Percentiles rank a stretch among this genome's conserved stretches.
Conservation (phyloP, 768 basidiomycete species). For the Pleurotus citrinopileatus region DNA sequence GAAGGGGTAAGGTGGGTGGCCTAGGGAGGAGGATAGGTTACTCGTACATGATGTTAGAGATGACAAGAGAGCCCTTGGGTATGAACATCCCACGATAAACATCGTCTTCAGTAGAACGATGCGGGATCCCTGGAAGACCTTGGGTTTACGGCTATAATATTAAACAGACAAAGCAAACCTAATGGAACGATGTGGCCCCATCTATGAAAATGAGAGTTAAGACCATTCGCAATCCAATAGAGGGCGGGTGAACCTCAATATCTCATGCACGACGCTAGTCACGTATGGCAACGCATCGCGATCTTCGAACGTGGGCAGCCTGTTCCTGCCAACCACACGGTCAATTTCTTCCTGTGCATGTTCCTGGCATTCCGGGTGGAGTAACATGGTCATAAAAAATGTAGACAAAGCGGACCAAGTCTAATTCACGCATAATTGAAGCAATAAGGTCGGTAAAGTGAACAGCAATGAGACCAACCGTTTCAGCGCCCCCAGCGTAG, state of each 20-base stretch:
- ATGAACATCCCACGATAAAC: conserved; percentile 26
- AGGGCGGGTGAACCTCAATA: neutral
- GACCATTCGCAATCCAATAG: neutral
- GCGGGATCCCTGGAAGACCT: conserved; percentile 4
- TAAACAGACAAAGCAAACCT: neutral
- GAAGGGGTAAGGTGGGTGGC: conserved; percentile 15
- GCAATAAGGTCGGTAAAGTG: neutral
- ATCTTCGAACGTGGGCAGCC: conserved; percentile 18
- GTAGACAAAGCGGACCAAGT: conserved; percentile 1
- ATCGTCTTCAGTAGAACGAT: conserved; percentile 22
- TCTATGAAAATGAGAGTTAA: neutral
- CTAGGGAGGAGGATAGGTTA: too few relatives aligned
- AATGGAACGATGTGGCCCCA: neutral
- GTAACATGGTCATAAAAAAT: conserved; percentile 19
- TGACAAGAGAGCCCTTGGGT: conserved; percentile 18
- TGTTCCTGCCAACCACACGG: conserved; percentile 13
- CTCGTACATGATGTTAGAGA: conserved; percentile 27
- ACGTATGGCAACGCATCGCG: conserved; percentile 14
- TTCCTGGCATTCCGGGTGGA: conserved; percentile 17
- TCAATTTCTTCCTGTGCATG: conserved; percentile 20
- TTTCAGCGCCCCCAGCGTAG: conserved; percentile 9
- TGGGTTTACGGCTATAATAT: too few relatives aligned
- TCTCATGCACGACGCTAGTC: neutral
- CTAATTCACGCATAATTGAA: neutral
- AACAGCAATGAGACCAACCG: conserved; percentile 5